Conservation (phyloP, 192 early-diverging fungal species). For the Coemansia sp. region DNA sequence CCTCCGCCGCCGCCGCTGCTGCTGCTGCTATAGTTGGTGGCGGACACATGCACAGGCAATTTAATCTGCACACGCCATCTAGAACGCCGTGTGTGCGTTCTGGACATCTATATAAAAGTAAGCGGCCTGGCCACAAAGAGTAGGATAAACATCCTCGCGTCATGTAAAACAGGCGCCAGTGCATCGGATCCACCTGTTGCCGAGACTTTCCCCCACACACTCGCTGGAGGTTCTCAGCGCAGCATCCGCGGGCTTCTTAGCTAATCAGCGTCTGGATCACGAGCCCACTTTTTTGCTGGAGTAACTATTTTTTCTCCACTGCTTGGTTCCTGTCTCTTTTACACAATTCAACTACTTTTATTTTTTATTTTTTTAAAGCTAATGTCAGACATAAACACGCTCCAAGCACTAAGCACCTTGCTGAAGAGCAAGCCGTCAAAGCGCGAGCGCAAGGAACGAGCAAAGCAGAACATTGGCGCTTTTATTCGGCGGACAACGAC, state of each 20-base stretch:
- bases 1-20: not conserved
- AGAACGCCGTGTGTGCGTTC: not conserved
- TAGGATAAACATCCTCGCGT: too few relatives aligned
- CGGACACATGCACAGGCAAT: slow-evolving; percentile 1
- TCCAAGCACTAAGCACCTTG: slow-evolving; percentile 30
- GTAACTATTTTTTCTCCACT: not conserved
- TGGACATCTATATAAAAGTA: not conserved
- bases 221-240: not conserved
- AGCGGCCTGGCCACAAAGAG: not conserved
- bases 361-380: not conserved
- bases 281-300: not conserved
- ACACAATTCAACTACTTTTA: not conserved
- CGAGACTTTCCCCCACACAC: not conserved
- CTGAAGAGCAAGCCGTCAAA: slow-evolving; percentile 37
- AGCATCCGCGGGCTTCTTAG: not conserved
- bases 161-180: slow-evolving; percentile 1
- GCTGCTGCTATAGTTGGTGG: not conserved
- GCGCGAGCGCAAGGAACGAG: slow-evolving; percentile 27
- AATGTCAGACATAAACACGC: slow-evolving; percentile 34
- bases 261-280: not conserved
- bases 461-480: slow-evolving; percentile 14
- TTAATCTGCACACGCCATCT: slow-evolving; percentile 8
- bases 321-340: not conserved
- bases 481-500: slow-evolving; percentile 19
- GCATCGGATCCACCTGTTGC: not conserved